These are phyloP conservation scores for Pterocarpus santalinus DNA, from an alignment of 306 rosid species.

Conservation along the genomic window DNA sequence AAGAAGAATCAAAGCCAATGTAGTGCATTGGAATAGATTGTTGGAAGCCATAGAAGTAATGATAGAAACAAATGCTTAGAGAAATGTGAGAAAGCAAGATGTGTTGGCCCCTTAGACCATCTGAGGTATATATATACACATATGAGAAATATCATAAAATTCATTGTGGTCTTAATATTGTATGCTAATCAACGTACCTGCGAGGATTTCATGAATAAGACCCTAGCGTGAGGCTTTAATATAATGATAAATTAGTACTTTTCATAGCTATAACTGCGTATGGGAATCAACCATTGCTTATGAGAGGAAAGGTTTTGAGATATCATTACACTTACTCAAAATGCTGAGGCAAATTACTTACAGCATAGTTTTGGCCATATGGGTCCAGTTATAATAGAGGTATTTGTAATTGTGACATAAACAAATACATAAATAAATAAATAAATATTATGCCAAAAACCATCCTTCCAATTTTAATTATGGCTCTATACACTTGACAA, in stretches of 20 bases:
- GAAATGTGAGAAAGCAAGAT: constrained; percentile 28
- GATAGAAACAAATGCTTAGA: background rate
- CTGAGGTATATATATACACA: background rate
- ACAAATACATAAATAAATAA: background rate
- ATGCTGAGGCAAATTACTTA: constrained; percentile 15
- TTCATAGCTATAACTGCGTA: constrained; percentile 15
- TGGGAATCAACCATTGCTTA: constrained; percentile 12
- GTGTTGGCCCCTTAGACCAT: constrained; percentile 16
- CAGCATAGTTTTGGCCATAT: background rate
- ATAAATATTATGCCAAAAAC: background rate
- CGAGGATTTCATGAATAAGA: constrained; percentile 31
- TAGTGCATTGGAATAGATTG: constrained; percentile 15
- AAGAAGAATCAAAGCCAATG: constrained; percentile 41
- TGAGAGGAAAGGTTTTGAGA: background rate
- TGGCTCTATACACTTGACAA: constrained; percentile 17
- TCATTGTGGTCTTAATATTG: background rate
- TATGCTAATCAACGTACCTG: constrained; percentile 8
- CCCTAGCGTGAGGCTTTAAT: background rate
- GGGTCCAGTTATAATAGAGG: constrained; percentile 1
- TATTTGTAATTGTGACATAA: background rate
- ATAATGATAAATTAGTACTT: background rate
- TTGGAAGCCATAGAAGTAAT: constrained; percentile 32
- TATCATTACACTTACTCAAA: background rate
- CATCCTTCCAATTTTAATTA: background rate
- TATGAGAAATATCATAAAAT: too few relatives aligned